Base-by-base conservation (phyloP, 352 stramenopile species). In the Phytopythium litorale region DNA sequence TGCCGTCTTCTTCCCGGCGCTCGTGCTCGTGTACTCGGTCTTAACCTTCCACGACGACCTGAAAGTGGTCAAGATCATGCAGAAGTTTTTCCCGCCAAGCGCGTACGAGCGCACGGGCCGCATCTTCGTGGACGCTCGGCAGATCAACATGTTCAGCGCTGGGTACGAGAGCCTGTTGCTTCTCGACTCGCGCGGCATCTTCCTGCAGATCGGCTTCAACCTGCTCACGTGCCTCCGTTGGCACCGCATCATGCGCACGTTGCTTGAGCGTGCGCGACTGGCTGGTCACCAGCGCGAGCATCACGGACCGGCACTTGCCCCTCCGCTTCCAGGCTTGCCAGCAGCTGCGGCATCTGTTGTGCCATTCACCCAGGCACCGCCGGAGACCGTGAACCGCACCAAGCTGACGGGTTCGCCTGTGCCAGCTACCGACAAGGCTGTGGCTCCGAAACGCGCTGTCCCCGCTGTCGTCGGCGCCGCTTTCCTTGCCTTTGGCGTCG, bases 81-180 rank as follows among this genome's bases (percentile, higher is more conserved):
- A 79, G 37, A 42, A 55, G 9, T 84, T 71, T 50, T 79, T 84
- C n/a, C 75, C 72, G 35, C 64, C 72, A 1, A 56, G 68, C 7
- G 51, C 52, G 1, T 78, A 71, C 50, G 75, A 84, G 40, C 75
- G 75, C 0, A 67, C 69, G 45, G 64, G 62, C 19, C 64, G 70
- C 7, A 71, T 81, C 21, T 78, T 64, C 25, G 63, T 70, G 0
- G 72, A 68, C 33, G 53, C 70, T 0, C 50, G 49, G 46, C 63
- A 76, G 33, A 63, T 84, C 30, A 72, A 72, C 51, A 68, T 58
- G n/a, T 84, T 84, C 56, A 72, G 53, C 32, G 70, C 62, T 0
- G 64, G 70, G 2, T 75, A 77, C 28, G 65, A 71, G 19, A 72
- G 60, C 25, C 51, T 79, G 1, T 59, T 70, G 49, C 66, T 77